Conservation (phyloP, 139 green algal genomes). For the Chlorella sp. region DNA sequence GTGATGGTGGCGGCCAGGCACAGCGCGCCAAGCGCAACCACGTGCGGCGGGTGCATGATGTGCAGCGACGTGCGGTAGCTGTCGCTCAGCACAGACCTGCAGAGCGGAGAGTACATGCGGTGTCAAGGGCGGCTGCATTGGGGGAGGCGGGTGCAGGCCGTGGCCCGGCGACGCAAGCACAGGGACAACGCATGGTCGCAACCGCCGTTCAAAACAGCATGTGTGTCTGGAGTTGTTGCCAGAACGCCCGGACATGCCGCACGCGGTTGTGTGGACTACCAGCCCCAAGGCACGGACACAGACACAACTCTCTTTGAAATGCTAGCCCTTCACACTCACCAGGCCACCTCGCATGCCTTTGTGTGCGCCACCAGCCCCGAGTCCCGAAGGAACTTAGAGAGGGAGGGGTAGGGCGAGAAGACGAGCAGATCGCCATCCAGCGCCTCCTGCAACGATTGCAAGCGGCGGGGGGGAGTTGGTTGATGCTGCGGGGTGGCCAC, state of each 20-base stretch:
- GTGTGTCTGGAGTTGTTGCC: too few relatives aligned
- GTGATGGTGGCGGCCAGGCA: slow-evolving; percentile 54
- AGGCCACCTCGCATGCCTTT: slow-evolving; percentile 19
- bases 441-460: slow-evolving; percentile 59
- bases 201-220: too few relatives aligned
- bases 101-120: not conserved
- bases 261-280: too few relatives aligned
- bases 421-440: slow-evolving; percentile 77
- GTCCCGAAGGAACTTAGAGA: slow-evolving; percentile 28
- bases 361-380: not conserved
- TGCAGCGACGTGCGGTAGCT: slow-evolving; percentile 61
- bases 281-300: not conserved
- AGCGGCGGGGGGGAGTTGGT: not conserved
- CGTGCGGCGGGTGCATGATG: slow-evolving; percentile 70
- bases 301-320: not conserved
- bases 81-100: slow-evolving; percentile 71
- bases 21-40: slow-evolving; percentile 71
- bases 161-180: too few relatives aligned
- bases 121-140: not conserved
- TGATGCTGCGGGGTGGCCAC: too few relatives aligned
- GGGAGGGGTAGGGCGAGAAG: slow-evolving; percentile 68
- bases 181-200: too few relatives aligned
- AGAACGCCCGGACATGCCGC: too few relatives aligned
- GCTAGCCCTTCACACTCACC: not conserved
- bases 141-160: too few relatives aligned